Conservation (phyloP, 1,139 yeast genomes). For the Hanseniaspora sp. region DNA sequence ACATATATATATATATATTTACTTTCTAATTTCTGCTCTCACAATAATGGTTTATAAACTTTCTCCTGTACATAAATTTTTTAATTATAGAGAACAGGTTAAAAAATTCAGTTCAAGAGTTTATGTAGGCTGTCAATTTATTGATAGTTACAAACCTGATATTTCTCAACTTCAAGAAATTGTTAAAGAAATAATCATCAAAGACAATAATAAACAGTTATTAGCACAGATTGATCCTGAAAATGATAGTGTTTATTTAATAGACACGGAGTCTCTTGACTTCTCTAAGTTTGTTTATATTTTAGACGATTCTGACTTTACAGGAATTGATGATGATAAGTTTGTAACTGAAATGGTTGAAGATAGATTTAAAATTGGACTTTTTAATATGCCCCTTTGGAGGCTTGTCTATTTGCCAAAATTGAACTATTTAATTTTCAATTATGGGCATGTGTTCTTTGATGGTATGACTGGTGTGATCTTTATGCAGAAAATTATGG, state of each 20-base stretch:
- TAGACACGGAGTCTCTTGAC: neutral
- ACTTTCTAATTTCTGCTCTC: neutral
- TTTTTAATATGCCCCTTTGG: conserved; percentile 3
- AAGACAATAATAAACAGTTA: neutral
- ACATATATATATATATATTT: too few relatives aligned
- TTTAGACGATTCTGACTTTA: neutral
- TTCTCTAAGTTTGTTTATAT: conserved; percentile 4
- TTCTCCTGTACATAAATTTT: neutral
- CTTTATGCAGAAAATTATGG: neutral
- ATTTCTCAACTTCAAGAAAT: neutral
- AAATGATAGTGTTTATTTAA: neutral
- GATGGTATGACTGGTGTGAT: conserved; percentile 11
- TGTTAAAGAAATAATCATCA: neutral
- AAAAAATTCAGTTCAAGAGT: neutral
- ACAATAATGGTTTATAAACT: neutral
- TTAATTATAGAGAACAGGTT: neutral
- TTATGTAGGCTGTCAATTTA: neutral
- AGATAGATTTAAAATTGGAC: neutral
- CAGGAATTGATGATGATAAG: neutral
- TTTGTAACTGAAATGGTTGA: neutral
- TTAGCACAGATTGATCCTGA: neutral
- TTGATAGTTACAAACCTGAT: neutral
- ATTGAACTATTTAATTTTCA: conserved; percentile 6
- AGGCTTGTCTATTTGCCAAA: conserved; percentile 5
- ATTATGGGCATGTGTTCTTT: conserved; percentile 8